Evolutionary conservation across 345 rosid species (phyloP), one percentile per base, ranked within the genome.

Genomic region (Pistacia integerrima): DNA sequence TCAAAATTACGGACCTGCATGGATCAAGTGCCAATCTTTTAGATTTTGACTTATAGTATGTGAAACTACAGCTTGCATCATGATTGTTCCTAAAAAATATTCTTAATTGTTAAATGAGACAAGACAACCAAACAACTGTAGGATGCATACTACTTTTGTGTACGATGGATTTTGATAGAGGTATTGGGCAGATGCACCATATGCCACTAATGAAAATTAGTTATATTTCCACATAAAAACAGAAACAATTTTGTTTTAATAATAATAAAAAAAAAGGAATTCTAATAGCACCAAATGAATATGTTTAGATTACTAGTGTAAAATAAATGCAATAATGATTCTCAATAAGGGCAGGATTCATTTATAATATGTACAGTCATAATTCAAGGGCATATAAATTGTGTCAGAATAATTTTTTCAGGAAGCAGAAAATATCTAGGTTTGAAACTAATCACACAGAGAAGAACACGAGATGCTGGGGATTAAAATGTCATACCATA

Each of bases 1-100:
- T 93, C 91, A 77, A 91, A 87, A 87, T 83, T 88, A 52, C 97
- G 97, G 49, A 93, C 97, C 99, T 93, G 85, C 80, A 83, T 70
- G 79, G 28, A 61, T 41, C 55, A 74, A 61, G 58, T 55, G 61
- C 12, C 60, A 67, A 70, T 11, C 2, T 51, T 74, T 18, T 18
- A 78, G 61, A 51, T 59, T 75, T 67, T 46, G 76, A 30, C 69
- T 64, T 62, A 51, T 64, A 10, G 64, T 35, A 61, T 20, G 58
- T 69, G 35, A 64, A 51, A 69, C 46, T 69, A 62, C 38, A 66
- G 17, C 41, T 41, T 63, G 51, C 46, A 33, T 52, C 3, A 9
- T 56, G 30, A 67, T 46, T 66, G 36, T 62, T 13, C 46, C 6
- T 5, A 41, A 41, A 8, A 41, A 41, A 41, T 41, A 41, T 41